Evolutionary conservation across 192 early-diverging fungal genomes (phyloP).

Genomic region (Coemansia sp.): DNA sequence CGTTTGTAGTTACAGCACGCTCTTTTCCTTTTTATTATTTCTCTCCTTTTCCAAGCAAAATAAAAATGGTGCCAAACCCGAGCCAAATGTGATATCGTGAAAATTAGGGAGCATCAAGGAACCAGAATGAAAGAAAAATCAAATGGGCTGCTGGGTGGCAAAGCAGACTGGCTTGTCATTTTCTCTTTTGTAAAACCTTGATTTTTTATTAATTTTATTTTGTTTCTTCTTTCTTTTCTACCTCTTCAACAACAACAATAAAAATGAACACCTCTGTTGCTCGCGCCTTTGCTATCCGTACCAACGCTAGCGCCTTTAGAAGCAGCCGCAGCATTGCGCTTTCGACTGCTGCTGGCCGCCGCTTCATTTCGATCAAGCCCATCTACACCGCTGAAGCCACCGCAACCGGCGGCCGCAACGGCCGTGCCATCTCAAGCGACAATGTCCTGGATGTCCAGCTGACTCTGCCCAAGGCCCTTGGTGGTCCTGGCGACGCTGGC

Average conservation of each 20-base stretch:
- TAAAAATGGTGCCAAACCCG: too few species aligned
- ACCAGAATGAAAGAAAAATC: too few species aligned
- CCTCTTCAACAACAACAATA: conserved; percentile 3
- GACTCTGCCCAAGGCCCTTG: conserved; percentile 59
- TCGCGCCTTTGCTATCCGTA: conserved; percentile 33
- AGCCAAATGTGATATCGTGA: too few species aligned
- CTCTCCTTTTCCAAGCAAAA: too few species aligned
- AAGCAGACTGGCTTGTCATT: too few species aligned
- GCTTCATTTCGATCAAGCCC: conserved; percentile 54
- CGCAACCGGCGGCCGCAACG: conserved; percentile 59
- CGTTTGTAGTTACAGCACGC: too few species aligned
- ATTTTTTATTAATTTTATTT: background rate
- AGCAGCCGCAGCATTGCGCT: conserved; percentile 5
- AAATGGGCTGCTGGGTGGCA: too few species aligned
- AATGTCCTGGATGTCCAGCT: conserved; percentile 55
- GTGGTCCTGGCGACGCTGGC: conserved; percentile 55
- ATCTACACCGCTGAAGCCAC: conserved; percentile 61
- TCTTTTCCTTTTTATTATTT: too few species aligned
- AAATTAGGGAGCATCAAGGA: too few species aligned
- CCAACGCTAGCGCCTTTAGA: conserved; percentile 18
- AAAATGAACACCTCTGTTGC: conserved; percentile 30
- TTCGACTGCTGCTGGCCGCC: conserved; percentile 20
- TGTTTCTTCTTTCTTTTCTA: background rate
- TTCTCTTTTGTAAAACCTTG: background rate
- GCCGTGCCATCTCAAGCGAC: conserved; percentile 58